Conservation (phyloP, 768 basidiomycete genomes). For the Xerocomellus chrysenteron region DNA sequence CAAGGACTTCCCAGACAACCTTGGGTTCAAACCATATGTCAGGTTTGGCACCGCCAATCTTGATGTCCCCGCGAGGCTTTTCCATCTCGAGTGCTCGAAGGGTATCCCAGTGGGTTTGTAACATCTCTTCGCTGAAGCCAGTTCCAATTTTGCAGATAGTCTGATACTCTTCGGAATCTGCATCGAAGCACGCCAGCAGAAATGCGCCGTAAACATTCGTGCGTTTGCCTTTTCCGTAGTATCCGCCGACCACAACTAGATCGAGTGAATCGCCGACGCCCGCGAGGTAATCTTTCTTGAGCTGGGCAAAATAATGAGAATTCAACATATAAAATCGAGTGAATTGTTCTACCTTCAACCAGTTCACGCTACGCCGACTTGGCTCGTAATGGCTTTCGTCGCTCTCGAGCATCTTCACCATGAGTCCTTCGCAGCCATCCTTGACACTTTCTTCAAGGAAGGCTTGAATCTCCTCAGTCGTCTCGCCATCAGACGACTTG, state of each 20-base stretch:
- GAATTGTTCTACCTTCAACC: constrained; percentile 78
- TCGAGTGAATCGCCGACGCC: constrained; percentile 97
- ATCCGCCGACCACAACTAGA: constrained; percentile 95
- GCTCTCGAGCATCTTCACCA: constrained; percentile 98
- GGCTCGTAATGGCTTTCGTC: constrained; percentile 95
- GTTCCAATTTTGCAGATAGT: constrained; percentile 99
- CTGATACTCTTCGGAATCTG: constrained; percentile 91
- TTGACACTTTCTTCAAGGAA: constrained; percentile 97
- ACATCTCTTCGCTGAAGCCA: constrained; percentile 90
- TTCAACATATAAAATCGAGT: not conserved
- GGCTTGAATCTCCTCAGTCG: constrained; percentile 88
- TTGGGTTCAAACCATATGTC: constrained; percentile 98
- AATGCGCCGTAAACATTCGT: constrained; percentile 98
- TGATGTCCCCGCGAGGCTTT: constrained; percentile 78
- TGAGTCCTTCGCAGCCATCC: constrained; percentile 97
- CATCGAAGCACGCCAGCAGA: constrained; percentile 94
- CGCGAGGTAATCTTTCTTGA: constrained; percentile 97
- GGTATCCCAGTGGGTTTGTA: constrained; percentile 77
- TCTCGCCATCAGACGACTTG: constrained; percentile 84
- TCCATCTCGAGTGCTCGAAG: constrained; percentile 75
- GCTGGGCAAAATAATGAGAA: constrained; percentile 43
- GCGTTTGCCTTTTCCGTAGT: constrained; percentile 97
- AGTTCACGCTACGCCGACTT: constrained; percentile 91
- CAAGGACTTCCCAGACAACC: constrained; percentile 97
- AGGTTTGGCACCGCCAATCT: constrained; percentile 90